Evolutionary conservation across 2,329 filamentous ascomycete species (phyloP).

Genomic region (Hymenotorrendiella dingleyae): DNA sequence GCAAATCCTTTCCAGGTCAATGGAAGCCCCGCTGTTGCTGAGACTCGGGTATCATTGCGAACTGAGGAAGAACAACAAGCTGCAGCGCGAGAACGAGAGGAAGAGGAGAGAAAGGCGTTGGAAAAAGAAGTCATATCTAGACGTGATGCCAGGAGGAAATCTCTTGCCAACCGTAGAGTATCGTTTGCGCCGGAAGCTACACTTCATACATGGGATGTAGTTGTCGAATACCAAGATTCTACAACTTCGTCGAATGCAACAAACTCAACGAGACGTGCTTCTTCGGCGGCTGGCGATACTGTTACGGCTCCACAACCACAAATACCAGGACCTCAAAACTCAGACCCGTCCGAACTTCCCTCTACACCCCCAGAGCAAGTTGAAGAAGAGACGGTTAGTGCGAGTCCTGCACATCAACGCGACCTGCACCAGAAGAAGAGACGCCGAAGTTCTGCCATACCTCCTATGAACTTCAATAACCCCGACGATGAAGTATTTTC

Average conservation of each 20-base stretch:
- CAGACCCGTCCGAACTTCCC: slow-evolving; percentile 49
- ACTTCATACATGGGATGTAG: slow-evolving; percentile 90
- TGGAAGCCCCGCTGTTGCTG: slow-evolving; percentile 31
- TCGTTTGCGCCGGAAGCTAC: slow-evolving; percentile 97
- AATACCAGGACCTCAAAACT: slow-evolving; percentile 31
- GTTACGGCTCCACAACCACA: too few relatives aligned
- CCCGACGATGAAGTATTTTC: slow-evolving; percentile 58
- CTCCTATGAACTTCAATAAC: slow-evolving; percentile 58
- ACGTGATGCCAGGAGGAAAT: slow-evolving; percentile 85
- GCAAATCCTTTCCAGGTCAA: slow-evolving; percentile 41
- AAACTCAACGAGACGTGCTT: slow-evolving; percentile 69
- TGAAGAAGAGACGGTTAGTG: slow-evolving; percentile 52
- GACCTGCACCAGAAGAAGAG: slow-evolving; percentile 56
- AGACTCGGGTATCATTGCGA: slow-evolving; percentile 55
- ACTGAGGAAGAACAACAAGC: slow-evolving; percentile 68
- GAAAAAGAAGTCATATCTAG: slow-evolving; percentile 63
- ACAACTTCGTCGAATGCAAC: slow-evolving; percentile 69
- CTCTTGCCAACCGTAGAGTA: slow-evolving; percentile 84
- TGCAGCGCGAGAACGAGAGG: slow-evolving; percentile 63
- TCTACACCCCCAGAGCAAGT: slow-evolving; percentile 57
- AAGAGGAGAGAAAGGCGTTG: slow-evolving; percentile 52
- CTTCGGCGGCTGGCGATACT: slow-evolving; percentile 40
- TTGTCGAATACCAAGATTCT: slow-evolving; percentile 81
- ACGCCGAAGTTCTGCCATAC: slow-evolving; percentile 61
- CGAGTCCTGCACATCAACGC: slow-evolving; percentile 60